Evolutionary conservation across 2,329 filamentous ascomycete genomes (phyloP), one percentile per base, ranked within the genome.

Genomic region (Nakataea oryzae): DNA sequence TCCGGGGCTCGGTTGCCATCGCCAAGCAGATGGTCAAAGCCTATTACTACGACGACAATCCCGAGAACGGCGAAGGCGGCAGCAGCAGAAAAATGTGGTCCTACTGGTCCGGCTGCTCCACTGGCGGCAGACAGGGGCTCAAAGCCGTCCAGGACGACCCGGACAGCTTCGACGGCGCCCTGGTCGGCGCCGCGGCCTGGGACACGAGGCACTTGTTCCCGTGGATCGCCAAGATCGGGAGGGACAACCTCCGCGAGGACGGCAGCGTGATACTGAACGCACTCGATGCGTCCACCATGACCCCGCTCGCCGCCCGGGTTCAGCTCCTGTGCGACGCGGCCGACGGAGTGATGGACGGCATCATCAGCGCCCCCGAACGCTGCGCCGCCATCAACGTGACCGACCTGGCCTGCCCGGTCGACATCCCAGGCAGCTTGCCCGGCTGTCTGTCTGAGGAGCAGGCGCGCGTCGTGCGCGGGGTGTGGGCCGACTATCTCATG

Each of bases 91-190:
- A 72, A 54, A 69, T 73, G 7, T 79, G 79, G 68, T 80, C 77
- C 8, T 85, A 85, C 70, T 85, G 79, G 68, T 74, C 76, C 32
- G 84, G 83, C 27, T 85, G 82, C 70, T 84, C 81, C 0, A 85
- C 82, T 0, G 84, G 84, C n/a, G 83, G 83, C 0, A 73, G 83
- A 0, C 82, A 86, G 70, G 83, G 82, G 2, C 70, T 84, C 11
- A 82, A 80, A 64, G 78, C 81, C 63, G 74, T 79, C 4, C 78
- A 85, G 66, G 70, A 75, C 14, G 82, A 76, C 60, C 82, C 83
- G 0, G 76, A 78, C 11, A 81, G 81, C 64, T 85, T 86, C 62
- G 81, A 86, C 65, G 83, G 83, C 26, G 75, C 82, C 12, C 68
- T 86, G 1, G 78, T 82, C 14, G 81, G 81, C 7, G 70, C 71